Conservation (phyloP, 1,284 basidiomycete species). For the Puccinia coronata region DNA sequence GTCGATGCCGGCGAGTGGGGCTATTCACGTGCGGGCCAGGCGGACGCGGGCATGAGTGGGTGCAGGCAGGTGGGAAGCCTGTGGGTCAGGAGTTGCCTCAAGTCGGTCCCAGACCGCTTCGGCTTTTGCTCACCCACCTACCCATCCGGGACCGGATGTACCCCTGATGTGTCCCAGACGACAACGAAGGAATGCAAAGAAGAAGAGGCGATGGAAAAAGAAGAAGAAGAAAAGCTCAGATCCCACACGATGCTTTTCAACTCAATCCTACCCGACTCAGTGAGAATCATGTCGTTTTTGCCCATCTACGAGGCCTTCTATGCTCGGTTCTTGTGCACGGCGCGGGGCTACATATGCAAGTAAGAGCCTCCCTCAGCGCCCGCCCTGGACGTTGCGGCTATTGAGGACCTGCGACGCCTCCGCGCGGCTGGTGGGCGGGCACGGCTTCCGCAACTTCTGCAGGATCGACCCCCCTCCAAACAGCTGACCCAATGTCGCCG, state of each 20-base stretch:
- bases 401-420: conserved; percentile 83
- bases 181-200: too few relatives aligned
- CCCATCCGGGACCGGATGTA: neutral
- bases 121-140: neutral
- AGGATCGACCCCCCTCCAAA: conserved; percentile 90
- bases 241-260: conserved; percentile 85
- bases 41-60: conserved; percentile 91
- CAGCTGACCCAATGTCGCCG: conserved; percentile 80
- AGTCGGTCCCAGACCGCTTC: conserved; percentile 47
- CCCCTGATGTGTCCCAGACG: conserved; percentile 28
- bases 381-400: conserved; percentile 70
- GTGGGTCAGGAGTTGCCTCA: conserved; percentile 71
- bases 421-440: conserved; percentile 73
- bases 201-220: conserved; percentile 30
- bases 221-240: conserved; percentile 67
- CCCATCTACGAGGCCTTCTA: conserved; percentile 80
- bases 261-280: conserved; percentile 81
- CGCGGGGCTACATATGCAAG: conserved; percentile 90
- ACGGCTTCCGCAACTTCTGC: conserved; percentile 95
- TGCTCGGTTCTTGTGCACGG: conserved; percentile 80
- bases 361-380: conserved; percentile 51
- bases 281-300: conserved; percentile 93
- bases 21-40: conserved; percentile 88
- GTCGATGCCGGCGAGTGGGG: conserved; percentile 81
- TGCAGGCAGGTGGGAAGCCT: conserved; percentile 91